These are phyloP conservation scores for Colletotrichum coccodes DNA, from an alignment of 2,329 filamentous ascomycete genomes.

Conservation along the genomic window DNA sequence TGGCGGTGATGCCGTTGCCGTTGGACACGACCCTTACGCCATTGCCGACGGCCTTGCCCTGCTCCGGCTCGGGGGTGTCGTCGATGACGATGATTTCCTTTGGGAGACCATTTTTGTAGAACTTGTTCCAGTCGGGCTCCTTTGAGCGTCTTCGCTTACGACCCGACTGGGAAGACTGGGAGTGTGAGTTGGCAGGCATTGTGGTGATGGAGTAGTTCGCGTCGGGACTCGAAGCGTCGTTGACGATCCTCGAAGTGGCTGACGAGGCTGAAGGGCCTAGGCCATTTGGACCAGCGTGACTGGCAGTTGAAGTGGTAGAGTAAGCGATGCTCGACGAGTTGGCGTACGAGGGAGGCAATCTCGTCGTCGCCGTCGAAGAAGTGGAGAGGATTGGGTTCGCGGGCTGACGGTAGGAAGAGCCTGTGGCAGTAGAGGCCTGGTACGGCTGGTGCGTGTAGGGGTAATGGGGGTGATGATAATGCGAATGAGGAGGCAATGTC, in stretches of 20 bases:
- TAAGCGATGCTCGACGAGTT: constrained; percentile 43
- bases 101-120: constrained; percentile 85
- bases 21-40: constrained; percentile 51
- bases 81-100: constrained; percentile 89
- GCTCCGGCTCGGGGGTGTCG: constrained; percentile 70
- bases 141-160: constrained; percentile 67
- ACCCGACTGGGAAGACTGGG: constrained; percentile 35
- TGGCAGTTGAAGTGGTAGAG: constrained; percentile 33
- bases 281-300: constrained; percentile 48
- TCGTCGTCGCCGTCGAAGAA: constrained; percentile 49
- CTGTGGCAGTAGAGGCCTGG: constrained; percentile 53
- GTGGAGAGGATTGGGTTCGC: constrained; percentile 49
- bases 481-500: constrained; percentile 56
- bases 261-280: constrained; percentile 44
- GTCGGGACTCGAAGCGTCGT: constrained; percentile 43
- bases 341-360: constrained; percentile 43
- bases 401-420: constrained; percentile 44
- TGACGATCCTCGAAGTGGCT: constrained; percentile 41
- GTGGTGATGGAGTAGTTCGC: constrained; percentile 42
- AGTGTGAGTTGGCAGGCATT: constrained; percentile 46
- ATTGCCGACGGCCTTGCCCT: constrained; percentile 47
- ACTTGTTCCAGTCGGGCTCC: constrained; percentile 81
- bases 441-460: constrained; percentile 64
- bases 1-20: constrained; percentile 42
- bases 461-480: constrained; percentile 73